Conservation (phyloP, 2,329 filamentous ascomycete species). For the Fusarium haematococcum region DNA sequence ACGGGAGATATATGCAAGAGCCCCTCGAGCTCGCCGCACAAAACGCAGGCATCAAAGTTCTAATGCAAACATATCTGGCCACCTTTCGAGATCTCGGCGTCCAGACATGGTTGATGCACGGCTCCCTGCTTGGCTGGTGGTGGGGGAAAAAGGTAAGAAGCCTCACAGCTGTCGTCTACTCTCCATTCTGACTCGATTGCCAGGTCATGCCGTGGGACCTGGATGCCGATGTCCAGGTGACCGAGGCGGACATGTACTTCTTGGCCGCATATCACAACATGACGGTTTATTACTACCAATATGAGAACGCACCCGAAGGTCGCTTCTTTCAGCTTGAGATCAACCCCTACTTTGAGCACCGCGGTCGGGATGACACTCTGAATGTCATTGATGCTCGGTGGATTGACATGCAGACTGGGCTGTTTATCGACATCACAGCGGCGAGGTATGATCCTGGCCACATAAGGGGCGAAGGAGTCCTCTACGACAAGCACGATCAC, state of each 20-base stretch:
- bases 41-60: conserved; percentile 70
- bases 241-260: conserved; percentile 72
- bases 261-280: conserved; percentile 76
- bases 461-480: conserved; percentile 56
- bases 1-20: conserved; percentile 53
- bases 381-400: conserved; percentile 63
- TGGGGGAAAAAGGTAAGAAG: conserved; percentile 71
- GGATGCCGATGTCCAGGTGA: conserved; percentile 81
- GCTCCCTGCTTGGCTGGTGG: conserved; percentile 89
- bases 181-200: conserved; percentile 11
- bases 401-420: conserved; percentile 59
- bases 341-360: conserved; percentile 56
- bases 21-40: conserved; percentile 66
- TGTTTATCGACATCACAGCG: conserved; percentile 65
- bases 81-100: conserved; percentile 74
- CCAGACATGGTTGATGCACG: conserved; percentile 87
- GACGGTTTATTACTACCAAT: conserved; percentile 59
- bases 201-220: conserved; percentile 82
- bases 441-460: conserved; percentile 62
- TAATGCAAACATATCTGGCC: conserved; percentile 78
- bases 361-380: conserved; percentile 51
- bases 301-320: conserved; percentile 51
- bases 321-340: conserved; percentile 63
- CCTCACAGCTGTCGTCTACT: background rate
- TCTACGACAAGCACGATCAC: conserved; percentile 64